Evolutionary conservation across 495 filamentous ascomycete species (phyloP).

Genomic region (Echria macrotheca): DNA sequence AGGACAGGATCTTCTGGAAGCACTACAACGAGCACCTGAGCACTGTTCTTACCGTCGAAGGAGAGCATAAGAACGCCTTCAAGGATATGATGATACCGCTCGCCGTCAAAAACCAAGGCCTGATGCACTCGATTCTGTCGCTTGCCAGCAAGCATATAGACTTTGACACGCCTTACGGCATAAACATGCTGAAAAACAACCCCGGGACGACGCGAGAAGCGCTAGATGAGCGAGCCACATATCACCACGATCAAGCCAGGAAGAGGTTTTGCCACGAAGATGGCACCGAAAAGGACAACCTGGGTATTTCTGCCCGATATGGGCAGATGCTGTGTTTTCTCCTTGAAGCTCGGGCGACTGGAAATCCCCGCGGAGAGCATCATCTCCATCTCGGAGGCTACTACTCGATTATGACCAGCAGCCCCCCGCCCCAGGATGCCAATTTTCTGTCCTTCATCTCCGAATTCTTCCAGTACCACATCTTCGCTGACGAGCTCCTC

Average conservation of each 20-base stretch:
- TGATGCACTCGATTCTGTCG: conserved; percentile 91
- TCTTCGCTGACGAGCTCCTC: conserved; percentile 69
- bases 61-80: conserved; percentile 82
- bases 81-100: conserved; percentile 83
- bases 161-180: conserved; percentile 45
- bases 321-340: conserved; percentile 73
- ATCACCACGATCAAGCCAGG: conserved; percentile 58
- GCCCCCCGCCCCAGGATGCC: conserved; percentile 53
- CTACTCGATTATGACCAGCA: conserved; percentile 60
- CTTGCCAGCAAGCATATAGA: conserved; percentile 78
- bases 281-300: conserved; percentile 34
- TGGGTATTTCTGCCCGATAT: conserved; percentile 61
- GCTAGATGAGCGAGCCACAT: conserved; percentile 44
- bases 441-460: conserved; percentile 75
- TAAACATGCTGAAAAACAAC: conserved; percentile 40
- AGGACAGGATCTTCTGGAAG: conserved; percentile 78
- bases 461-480: conserved; percentile 92
- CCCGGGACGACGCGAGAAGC: conserved; percentile 36
- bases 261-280: conserved; percentile 48
- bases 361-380: conserved; percentile 71
- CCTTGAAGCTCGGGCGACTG: conserved; percentile 73
- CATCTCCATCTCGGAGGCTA: conserved; percentile 75
- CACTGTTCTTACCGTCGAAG: conserved; percentile 74
- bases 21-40: conserved; percentile 81
- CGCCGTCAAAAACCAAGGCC: conserved; percentile 72